Evolutionary conservation across 495 filamentous ascomycete species (phyloP).

Genomic region (Melanomma pulvis-pyrius): DNA sequence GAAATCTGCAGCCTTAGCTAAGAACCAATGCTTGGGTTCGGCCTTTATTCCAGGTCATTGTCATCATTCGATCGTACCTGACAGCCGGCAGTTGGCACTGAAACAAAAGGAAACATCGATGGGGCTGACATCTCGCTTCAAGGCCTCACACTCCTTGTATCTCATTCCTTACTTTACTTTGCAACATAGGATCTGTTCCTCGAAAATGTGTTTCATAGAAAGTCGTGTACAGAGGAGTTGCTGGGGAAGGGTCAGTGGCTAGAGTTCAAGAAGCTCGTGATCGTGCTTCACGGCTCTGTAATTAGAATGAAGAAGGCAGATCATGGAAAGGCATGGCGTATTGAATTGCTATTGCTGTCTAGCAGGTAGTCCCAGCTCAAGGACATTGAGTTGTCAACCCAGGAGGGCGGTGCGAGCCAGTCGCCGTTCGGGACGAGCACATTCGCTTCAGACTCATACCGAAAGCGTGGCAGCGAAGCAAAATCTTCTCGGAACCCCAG

Average conservation of each 20-base stretch:
- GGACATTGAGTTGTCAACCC: neutral
- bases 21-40: neutral
- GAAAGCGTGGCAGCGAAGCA: neutral
- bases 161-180: neutral
- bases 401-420: neutral
- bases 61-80: constrained; percentile 1
- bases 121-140: constrained; percentile 1
- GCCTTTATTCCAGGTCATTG: neutral
- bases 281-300: too few relatives aligned
- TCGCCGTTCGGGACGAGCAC: neutral
- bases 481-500: neutral
- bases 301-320: too few relatives aligned
- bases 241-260: neutral
- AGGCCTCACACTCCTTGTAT: neutral
- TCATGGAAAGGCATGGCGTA: constrained; percentile 5
- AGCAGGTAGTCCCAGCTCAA: neutral
- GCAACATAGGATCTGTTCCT: neutral
- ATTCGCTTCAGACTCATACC: neutral
- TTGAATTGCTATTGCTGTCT: neutral
- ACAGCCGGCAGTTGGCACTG: neutral
- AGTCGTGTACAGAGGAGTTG: neutral
- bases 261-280: too few relatives aligned
- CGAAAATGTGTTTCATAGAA: neutral
- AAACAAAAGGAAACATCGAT: constrained; percentile 9
- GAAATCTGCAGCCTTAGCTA: neutral